phyloP scores from a whole-genome alignment of 305 asterid species.

The Fraxinus albicans region DNA sequence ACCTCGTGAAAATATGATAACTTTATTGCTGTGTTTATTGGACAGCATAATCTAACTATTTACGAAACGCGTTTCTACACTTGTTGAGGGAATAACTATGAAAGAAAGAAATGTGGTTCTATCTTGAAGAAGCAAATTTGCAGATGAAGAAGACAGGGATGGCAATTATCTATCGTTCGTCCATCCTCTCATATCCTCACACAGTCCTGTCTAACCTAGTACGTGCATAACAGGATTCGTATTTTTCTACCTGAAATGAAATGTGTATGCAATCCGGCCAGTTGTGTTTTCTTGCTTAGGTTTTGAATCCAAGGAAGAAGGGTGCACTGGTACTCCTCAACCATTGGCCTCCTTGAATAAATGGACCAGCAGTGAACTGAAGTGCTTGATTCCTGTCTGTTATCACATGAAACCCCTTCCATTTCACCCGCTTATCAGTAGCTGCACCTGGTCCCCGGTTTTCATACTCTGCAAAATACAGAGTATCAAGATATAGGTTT shows the following conservation, averaged over 20 bases:
- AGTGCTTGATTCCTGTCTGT: slow-evolving; percentile 31
- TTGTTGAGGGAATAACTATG: not conserved
- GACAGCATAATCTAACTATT: not conserved
- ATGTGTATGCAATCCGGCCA: not conserved
- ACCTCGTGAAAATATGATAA: not conserved
- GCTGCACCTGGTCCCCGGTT: slow-evolving; percentile 41
- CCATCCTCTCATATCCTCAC: slow-evolving; percentile 22
- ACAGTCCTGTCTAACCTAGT: not conserved
- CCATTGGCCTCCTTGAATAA: slow-evolving; percentile 39
- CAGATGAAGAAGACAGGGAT: slow-evolving; percentile 11
- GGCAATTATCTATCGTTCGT: not conserved
- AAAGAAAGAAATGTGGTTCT: not conserved
- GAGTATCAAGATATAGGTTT: slow-evolving; percentile 32
- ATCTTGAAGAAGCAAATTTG: not conserved
- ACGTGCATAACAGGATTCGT: not conserved
- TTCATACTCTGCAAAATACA: slow-evolving; percentile 34
- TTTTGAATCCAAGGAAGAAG: slow-evolving; percentile 29
- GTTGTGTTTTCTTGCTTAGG: not conserved
- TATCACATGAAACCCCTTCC: slow-evolving; percentile 40
- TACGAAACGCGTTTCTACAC: not conserved
- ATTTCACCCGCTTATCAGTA: slow-evolving; percentile 33
- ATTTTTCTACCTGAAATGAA: not conserved
- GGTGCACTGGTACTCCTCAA: slow-evolving; percentile 32
- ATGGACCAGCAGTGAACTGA: slow-evolving; percentile 30
- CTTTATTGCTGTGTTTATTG: not conserved